phyloP scores from a whole-genome alignment of 1,284 basidiomycete species.

The Caloboletus firmus region DNA sequence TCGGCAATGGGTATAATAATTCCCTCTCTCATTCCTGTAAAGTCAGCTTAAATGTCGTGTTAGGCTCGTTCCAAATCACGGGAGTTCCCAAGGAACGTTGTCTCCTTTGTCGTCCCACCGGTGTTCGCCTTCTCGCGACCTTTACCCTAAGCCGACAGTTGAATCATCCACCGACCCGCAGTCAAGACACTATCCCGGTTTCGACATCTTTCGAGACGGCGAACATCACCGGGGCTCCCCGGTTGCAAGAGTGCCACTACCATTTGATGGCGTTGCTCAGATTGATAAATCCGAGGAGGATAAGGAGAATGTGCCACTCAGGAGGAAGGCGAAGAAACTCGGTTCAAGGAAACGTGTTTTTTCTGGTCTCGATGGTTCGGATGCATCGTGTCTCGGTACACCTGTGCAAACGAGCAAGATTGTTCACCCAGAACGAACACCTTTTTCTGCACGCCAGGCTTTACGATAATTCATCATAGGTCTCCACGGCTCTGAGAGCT shows the following conservation, averaged over 20 bases:
- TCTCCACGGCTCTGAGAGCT: neutral
- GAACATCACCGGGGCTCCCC: conserved; percentile 34
- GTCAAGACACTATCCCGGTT: conserved; percentile 74
- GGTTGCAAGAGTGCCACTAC: neutral
- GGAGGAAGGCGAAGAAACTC: conserved; percentile 43
- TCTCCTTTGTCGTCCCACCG: conserved; percentile 19
- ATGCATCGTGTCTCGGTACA: conserved; percentile 18
- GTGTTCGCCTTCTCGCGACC: conserved; percentile 23
- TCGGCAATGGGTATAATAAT: conserved; percentile 27
- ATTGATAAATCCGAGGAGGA: conserved; percentile 36
- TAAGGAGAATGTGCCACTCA: conserved; percentile 58
- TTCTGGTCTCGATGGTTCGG: conserved; percentile 13
- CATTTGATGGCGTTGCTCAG: conserved; percentile 17
- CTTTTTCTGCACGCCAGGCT: conserved; percentile 20
- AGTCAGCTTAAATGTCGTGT: neutral
- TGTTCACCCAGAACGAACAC: conserved; percentile 11
- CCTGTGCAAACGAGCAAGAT: conserved; percentile 12
- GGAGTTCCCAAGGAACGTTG: conserved; percentile 7
- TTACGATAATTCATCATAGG: conserved; percentile 18
- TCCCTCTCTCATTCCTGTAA: neutral
- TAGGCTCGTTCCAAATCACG: conserved; percentile 18
- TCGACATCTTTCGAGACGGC: conserved; percentile 58
- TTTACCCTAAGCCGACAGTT: conserved; percentile 38
- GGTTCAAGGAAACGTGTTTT: conserved; percentile 27
- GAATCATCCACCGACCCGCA: conserved; percentile 48